phyloP scores from a whole-genome alignment of 345 rosid species.

The Microthlaspi erraticum region DNA sequence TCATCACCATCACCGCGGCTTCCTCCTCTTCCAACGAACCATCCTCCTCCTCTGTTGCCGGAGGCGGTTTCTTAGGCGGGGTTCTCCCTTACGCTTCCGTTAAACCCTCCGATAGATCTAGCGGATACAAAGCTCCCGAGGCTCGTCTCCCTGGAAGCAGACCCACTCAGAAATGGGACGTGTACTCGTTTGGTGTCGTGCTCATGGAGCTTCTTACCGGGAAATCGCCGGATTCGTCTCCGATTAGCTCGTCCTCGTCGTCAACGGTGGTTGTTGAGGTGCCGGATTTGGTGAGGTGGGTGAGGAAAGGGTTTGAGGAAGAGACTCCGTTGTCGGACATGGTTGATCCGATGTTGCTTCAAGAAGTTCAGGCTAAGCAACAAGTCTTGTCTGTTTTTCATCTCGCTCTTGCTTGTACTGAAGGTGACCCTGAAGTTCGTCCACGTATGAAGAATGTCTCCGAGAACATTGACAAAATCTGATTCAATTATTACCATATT shows the following conservation, averaged over 20 bases:
- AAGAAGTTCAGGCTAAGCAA: conserved; percentile 93
- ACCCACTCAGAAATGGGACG: conserved; percentile 90
- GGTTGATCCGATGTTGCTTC: conserved; percentile 86
- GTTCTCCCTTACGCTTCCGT: conserved; percentile 74
- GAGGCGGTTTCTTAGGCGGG: conserved; percentile 84
- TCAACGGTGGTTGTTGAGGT: conserved; percentile 69
- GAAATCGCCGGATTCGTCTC: conserved; percentile 85
- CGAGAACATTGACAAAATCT: conserved; percentile 77
- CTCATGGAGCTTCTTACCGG: conserved; percentile 87
- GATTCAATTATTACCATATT: conserved; percentile 30
- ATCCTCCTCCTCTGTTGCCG: conserved; percentile 46
- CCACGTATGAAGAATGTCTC: conserved; percentile 94
- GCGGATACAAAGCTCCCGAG: conserved; percentile 85
- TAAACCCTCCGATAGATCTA: conserved; percentile 57
- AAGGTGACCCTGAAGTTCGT: conserved; percentile 81
- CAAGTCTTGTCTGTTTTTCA: conserved; percentile 87
- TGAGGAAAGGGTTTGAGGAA: conserved; percentile 88
- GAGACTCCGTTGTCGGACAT: conserved; percentile 83
- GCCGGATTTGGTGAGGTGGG: conserved; percentile 87
- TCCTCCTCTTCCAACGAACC: conserved; percentile 38
- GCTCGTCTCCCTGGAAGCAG: conserved; percentile 66
- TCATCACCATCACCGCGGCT: conserved; percentile 75
- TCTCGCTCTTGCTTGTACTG: conserved; percentile 88
- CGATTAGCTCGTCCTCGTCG: conserved; percentile 62
- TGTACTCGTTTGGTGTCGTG: conserved; percentile 83